Evolutionary conservation across 129 eudicot genomes (phyloP), one percentile per base, ranked within the genome.

Genomic region (Artemisia argyi): DNA sequence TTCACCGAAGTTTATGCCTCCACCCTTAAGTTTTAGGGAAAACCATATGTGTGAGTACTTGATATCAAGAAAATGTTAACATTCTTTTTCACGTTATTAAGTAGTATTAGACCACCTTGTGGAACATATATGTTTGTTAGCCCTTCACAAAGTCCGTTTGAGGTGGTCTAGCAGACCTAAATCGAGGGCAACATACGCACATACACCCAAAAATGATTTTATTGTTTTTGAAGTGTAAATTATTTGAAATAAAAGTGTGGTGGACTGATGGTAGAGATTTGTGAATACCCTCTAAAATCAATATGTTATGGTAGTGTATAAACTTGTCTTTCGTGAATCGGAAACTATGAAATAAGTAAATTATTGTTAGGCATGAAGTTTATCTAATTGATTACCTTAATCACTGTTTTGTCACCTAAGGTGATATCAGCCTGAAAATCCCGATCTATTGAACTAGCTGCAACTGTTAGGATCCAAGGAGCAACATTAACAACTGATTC

Each of bases 381-480:
- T 18, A 19, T 26, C 11, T 16, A 60, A 60, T 7, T 54, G 26
- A 32, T 67, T 89, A 89, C 96, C 97, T 82, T 90, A 3, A 89
- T 74, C 19, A 84, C 75, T 22, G 78, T 82, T 71, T 83, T 78
- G 66, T 83, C 90, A 57, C 90, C 92, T 75, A 94, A 71, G 12
- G 76, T 82, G 53, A 90, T 69, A 73, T 80, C 80, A 11, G 91
- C 73, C 83, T 90, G 85, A 55, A 94, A 72, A 75, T 90, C 87
- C 3, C 98, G 90, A 62, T 94, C 98, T 49, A 94, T 94, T 0
- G 96, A 82, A 42, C 89, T 87, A 9, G 97, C 97, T 18, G 86
- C 98, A 68, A 94, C 98, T 1, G 97, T 87, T 7, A 88, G 47
- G 18, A 94, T 75, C 98, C 98, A 94, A 1, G 98, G 98, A 19